These are phyloP conservation scores for Knoxia roxburghii DNA, from an alignment of 257 asterid species.

Conservation along the genomic window DNA sequence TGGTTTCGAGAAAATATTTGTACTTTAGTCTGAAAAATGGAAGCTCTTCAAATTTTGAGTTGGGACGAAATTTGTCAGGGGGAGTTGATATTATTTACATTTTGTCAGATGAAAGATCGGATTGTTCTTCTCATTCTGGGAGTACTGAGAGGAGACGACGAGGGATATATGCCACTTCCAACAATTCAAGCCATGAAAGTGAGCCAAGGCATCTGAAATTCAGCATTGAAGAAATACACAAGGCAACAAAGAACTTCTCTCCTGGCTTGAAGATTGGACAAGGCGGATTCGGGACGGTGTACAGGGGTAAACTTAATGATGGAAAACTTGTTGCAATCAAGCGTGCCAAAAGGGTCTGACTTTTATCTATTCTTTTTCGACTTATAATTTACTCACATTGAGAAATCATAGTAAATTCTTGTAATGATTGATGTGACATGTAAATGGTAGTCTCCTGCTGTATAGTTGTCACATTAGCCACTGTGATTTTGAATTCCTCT, in stretches of 20 bases:
- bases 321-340: constrained; percentile 85
- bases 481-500: too few species aligned
- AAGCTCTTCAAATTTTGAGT: not conserved
- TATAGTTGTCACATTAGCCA: too few species aligned
- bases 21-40: too few species aligned
- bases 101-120: constrained; percentile 25
- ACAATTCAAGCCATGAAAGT: constrained; percentile 36
- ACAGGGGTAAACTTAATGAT: constrained; percentile 64
- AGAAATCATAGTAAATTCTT: too few species aligned
- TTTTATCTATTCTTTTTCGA: not conserved
- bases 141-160: constrained; percentile 41
- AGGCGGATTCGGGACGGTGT: constrained; percentile 98
- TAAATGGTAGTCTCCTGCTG: too few species aligned
- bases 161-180: constrained; percentile 47
- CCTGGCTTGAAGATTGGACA: constrained; percentile 85
- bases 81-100: too few species aligned
- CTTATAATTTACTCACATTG: not conserved
- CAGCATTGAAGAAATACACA: constrained; percentile 62
- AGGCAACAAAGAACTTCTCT: constrained; percentile 76
- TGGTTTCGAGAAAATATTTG: too few species aligned
- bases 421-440: too few species aligned
- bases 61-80: constrained; percentile 4
- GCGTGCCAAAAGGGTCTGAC: constrained; percentile 82
- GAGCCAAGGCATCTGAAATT: constrained; percentile 52
- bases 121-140: constrained; percentile 43